phyloP scores from a whole-genome alignment of 495 filamentous ascomycete genomes.

The Xylaria palmicola region DNA sequence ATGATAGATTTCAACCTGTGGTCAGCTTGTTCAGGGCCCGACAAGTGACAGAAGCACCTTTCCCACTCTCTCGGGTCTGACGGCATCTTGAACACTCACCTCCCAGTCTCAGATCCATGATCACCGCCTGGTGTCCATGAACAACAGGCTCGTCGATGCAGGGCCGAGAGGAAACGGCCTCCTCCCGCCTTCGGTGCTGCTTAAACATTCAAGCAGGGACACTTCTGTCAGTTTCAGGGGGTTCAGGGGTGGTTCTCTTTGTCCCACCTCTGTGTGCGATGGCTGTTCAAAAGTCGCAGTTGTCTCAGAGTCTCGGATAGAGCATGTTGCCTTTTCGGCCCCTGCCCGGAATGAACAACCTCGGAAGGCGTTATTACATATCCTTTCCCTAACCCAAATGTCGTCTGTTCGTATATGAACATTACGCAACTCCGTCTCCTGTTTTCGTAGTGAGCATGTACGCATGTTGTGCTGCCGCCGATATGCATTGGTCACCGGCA shows the following conservation, averaged over 20 bases:
- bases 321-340: neutral
- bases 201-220: neutral
- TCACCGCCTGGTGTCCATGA: conserved; percentile 1
- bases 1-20: neutral
- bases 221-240: neutral
- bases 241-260: neutral
- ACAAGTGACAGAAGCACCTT: neutral
- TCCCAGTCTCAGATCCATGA: conserved; percentile 13
- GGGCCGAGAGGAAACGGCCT: too few species aligned
- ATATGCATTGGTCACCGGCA: conserved; percentile 13
- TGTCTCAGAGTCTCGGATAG: neutral
- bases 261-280: too few species aligned
- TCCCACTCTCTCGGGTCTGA: conserved; percentile 2
- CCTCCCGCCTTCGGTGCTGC: neutral
- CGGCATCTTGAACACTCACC: neutral
- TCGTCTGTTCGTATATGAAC: neutral
- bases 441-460: neutral
- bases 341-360: too few species aligned
- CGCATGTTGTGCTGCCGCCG: neutral
- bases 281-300: too few species aligned
- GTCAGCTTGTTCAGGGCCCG: neutral
- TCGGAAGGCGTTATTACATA: neutral
- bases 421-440: neutral
- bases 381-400: neutral
- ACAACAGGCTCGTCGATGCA: too few species aligned